phyloP scores from a whole-genome alignment of 2,329 filamentous ascomycete species.

The Penicillium sp. region DNA sequence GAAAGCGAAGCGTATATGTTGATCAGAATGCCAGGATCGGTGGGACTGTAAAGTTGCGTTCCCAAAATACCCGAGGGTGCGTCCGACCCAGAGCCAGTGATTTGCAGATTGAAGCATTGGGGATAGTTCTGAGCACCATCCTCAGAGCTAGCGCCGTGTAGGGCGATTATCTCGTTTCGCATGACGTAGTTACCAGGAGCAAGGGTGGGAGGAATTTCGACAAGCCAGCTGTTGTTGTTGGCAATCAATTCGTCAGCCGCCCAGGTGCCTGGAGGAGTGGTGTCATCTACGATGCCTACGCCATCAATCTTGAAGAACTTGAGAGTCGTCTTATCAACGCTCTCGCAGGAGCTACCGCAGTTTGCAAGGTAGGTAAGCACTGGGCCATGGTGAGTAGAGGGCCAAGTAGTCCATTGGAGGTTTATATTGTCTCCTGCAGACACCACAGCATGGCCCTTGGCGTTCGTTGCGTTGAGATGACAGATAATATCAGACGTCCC shows the following conservation, averaged over 20 bases:
- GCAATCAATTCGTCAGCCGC: constrained; percentile 55
- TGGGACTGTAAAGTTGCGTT: constrained; percentile 55
- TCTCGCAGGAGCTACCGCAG: constrained; percentile 57
- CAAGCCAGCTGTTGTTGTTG: constrained; percentile 51
- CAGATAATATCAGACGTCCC: constrained; percentile 58
- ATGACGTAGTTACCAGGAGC: constrained; percentile 54
- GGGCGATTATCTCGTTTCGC: constrained; percentile 55
- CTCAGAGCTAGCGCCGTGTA: constrained; percentile 45
- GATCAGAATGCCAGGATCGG: constrained; percentile 58
- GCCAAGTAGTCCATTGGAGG: constrained; percentile 67
- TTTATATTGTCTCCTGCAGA: constrained; percentile 60
- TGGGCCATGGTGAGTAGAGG: constrained; percentile 62
- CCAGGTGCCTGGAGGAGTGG: constrained; percentile 52
- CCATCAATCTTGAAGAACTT: constrained; percentile 65
- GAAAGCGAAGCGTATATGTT: constrained; percentile 55
- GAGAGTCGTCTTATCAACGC: constrained; percentile 53
- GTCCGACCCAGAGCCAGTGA: constrained; percentile 54
- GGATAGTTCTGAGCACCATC: constrained; percentile 55
- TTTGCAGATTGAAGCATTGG: constrained; percentile 59
- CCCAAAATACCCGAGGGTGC: constrained; percentile 51
- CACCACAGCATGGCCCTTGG: constrained; percentile 53
- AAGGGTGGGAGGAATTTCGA: constrained; percentile 48
- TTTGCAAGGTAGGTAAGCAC: constrained; percentile 64
- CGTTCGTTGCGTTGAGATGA: constrained; percentile 57
- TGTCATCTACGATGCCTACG: constrained; percentile 52